A percentile compares a stretch with the other conserved stretches of the same genome.
Conservation (phyloP, 345 rosid species). For the Clausena lansium region DNA sequence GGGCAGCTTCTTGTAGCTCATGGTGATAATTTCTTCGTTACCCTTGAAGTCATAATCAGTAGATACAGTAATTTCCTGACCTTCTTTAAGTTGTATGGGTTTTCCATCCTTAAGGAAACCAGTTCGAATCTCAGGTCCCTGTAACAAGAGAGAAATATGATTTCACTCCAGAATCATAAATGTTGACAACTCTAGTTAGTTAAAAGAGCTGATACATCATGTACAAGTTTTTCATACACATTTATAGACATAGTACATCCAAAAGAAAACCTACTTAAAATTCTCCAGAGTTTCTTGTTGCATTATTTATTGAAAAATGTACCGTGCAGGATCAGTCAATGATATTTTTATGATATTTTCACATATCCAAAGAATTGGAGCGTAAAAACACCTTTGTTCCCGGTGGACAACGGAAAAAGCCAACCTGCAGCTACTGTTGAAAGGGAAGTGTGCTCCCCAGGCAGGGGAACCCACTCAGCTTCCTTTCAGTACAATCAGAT, state of each 20-base stretch:
- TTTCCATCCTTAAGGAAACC: slow-evolving; percentile 66
- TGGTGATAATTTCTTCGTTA: slow-evolving; percentile 59
- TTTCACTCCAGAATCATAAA: neutral
- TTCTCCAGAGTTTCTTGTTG: neutral
- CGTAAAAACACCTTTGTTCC: neutral
- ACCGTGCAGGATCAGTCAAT: neutral
- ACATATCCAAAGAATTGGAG: neutral
- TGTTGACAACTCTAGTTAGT: neutral
- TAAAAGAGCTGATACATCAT: neutral
- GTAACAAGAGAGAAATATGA: slow-evolving; percentile 1
- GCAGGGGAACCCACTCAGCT: neutral
- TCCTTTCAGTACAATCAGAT: neutral
- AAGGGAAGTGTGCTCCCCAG: neutral
- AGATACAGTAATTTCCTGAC: slow-evolving; percentile 59
- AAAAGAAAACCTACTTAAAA: neutral
- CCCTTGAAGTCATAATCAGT: slow-evolving; percentile 83
- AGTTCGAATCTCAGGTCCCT: slow-evolving; percentile 80
- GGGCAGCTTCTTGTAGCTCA: slow-evolving; percentile 90
- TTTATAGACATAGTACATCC: neutral
- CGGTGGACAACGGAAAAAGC: neutral
- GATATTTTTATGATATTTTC: neutral
- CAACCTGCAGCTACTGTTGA: neutral
- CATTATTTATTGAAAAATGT: neutral
- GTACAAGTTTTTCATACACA: neutral
- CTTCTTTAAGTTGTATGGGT: slow-evolving; percentile 58